Evolutionary conservation across 257 asterid species (phyloP).

Genomic region (Ballota nigra): DNA sequence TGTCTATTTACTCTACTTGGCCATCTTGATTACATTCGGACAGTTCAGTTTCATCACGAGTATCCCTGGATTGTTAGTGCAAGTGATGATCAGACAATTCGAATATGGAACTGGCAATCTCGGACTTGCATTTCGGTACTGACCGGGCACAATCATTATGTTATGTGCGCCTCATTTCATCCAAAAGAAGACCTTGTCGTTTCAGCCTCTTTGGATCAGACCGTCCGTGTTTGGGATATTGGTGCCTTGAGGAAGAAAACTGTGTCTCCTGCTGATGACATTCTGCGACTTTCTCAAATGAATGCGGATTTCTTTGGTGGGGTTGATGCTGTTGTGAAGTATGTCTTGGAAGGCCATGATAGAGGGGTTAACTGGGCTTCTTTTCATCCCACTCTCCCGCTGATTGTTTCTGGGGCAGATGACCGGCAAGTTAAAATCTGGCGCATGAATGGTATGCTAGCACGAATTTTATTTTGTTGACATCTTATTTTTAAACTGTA

Average conservation of each 20-base stretch:
- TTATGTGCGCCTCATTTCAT: conserved; percentile 96
- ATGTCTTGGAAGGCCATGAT: conserved; percentile 96
- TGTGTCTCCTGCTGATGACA: conserved; percentile 95
- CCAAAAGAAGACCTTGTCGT: conserved; percentile 97
- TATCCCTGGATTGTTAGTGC: conserved; percentile 98
- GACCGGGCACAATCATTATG: conserved; percentile 98
- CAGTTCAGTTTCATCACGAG: conserved; percentile 97
- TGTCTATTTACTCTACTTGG: conserved; percentile 97
- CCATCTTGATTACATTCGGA: conserved; percentile 94
- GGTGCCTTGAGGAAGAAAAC: conserved; percentile 90
- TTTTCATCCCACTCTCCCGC: conserved; percentile 95
- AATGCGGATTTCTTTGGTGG: conserved; percentile 96
- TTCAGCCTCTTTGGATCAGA: conserved; percentile 98
- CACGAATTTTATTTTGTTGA: neutral
- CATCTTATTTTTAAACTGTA: neutral
- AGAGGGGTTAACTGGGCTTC: conserved; percentile 99
- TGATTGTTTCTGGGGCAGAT: conserved; percentile 98
- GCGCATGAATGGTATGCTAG: conserved; percentile 90
- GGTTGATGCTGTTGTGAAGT: conserved; percentile 98
- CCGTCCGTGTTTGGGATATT: conserved; percentile 98
- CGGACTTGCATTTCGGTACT: conserved; percentile 91
- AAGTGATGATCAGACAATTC: conserved; percentile 96
- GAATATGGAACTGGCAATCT: conserved; percentile 99
- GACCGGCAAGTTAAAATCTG: conserved; percentile 98
- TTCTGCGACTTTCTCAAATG: conserved; percentile 82